These are phyloP conservation scores for Melastoma malabathricum DNA, from an alignment of 345 rosid genomes.

Conservation along the genomic window DNA sequence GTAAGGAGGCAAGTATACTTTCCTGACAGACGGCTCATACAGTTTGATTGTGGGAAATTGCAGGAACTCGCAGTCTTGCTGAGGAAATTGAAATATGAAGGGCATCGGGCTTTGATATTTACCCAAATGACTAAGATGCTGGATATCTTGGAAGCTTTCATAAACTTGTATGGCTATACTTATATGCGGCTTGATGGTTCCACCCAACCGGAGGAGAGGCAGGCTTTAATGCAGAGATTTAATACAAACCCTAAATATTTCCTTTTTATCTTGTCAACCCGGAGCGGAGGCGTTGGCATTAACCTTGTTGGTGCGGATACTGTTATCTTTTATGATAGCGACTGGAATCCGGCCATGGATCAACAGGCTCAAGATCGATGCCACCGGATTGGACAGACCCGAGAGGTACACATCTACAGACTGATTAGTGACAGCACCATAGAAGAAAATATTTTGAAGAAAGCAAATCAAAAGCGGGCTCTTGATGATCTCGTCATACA, in stretches of 20 bases:
- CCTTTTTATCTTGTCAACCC: slow-evolving; percentile 93
- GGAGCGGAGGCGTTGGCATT: slow-evolving; percentile 99
- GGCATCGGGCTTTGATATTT: slow-evolving; percentile 94
- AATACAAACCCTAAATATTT: slow-evolving; percentile 95
- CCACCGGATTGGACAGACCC: slow-evolving; percentile 99
- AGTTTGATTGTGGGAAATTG: slow-evolving; percentile 98
- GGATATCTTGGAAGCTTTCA: slow-evolving; percentile 93
- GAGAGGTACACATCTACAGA: slow-evolving; percentile 94
- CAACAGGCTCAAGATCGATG: slow-evolving; percentile 99
- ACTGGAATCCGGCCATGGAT: slow-evolving; percentile 99
- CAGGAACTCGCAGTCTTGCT: slow-evolving; percentile 89
- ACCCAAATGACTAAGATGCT: slow-evolving; percentile 99
- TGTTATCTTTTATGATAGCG: slow-evolving; percentile 97
- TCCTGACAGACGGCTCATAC: slow-evolving; percentile 95
- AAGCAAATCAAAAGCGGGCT: slow-evolving; percentile 98
- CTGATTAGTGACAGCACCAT: slow-evolving; percentile 96
- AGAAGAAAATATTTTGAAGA: slow-evolving; percentile 94
- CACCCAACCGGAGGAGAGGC: slow-evolving; percentile 97
- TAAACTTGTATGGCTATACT: slow-evolving; percentile 88
- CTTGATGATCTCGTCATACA: slow-evolving; percentile 97
- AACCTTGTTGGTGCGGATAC: slow-evolving; percentile 99
- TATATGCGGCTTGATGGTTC: slow-evolving; percentile 99
- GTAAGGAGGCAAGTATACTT: slow-evolving; percentile 93
- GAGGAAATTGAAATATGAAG: slow-evolving; percentile 81
- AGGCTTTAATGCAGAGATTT: slow-evolving; percentile 98